Evolutionary conservation across 2,329 filamentous ascomycete species (phyloP), one percentile per base, ranked within the genome.

Genomic region (Ceratocystis papillata): DNA sequence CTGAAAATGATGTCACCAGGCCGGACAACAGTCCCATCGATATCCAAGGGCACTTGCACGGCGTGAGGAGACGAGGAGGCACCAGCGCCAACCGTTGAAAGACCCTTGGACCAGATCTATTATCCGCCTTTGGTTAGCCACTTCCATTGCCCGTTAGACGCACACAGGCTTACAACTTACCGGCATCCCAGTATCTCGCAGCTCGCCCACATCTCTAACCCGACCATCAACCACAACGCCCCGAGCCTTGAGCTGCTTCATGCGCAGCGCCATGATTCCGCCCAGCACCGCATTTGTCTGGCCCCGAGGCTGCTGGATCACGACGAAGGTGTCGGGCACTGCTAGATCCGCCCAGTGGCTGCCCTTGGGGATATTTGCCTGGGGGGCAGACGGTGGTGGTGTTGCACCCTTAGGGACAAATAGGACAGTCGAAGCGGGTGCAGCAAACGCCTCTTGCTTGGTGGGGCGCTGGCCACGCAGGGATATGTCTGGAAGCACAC

Each of bases 241-340:
- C 69, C 78, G 77, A 20, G 82, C 82, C 15, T 82, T 81, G 10
- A 86, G 78, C 15, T 80, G 73, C 71, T 84, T 83, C 81, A 90
- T 87, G 22, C 88, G 79, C 37, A 82, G 77, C 4, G 86, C 88
- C 81, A 90, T 88, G 69, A 91, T 89, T 20, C 88, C 88, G n/a
- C 88, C 88, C 5, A 89, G 80, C 6, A 89, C 80, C 5, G 88
- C 88, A 74, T 88, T 89, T 63, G 79, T 80, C 72, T 90, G 87
- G 0, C 78, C 79, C 0, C 77, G 71, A 0, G 87, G 86, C 71
- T 90, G 87, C 68, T 83, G 81, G 67, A 90, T 79, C 3, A 91
- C 76, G 3, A 86, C 82, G 64, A 90, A 79, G 1, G 84, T 87
- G 6, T 79, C 81, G 0, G 80, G 76, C 30, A 81, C 75, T 1